Base-by-base conservation (phyloP, 2,329 filamentous ascomycete species). In the Bretziella fagacearum region DNA sequence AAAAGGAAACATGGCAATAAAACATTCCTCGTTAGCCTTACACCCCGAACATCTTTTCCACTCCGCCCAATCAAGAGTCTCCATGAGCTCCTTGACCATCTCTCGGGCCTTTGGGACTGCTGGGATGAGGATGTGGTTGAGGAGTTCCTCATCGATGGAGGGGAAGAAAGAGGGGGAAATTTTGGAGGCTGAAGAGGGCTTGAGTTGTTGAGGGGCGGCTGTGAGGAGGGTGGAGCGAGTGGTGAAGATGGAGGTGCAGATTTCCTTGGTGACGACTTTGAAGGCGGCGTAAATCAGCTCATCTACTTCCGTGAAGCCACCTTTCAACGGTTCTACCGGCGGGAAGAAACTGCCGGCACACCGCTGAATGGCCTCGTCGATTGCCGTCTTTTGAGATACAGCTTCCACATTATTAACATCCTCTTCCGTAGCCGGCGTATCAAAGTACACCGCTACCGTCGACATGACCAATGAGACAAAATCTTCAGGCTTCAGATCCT, bases 1-100 rank as follows among this genome's bases (percentile, higher is more conserved):
- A 56, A 68, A 62, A 0, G 76, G 77, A 75, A 75, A 81, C 55
- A 80, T 77, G 1, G 74, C 74, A n/a, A 79, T 62, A 39, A 73
- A 67, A 51, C 75, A 75, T 2, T 77, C 58, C 57, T 80, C 68
- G 37, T 72, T 65, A 6, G 64, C 62, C 0, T 54, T 57, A 55
- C 77, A 81, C 1, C 64, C 63, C 5, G 63, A 60, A 44, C 73
- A 74, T 43, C 68, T 63, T 53, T 73, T 77, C 74, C 74, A 80
- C 0, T 60, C 65, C 3, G 71, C 66, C 77, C 77, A 81, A 5
- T 64, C 63, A 2, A 81, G 61, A 48, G 68, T 69, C 1, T 58
- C 51, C 17, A 70, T 65, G 13, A 81, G 47, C 1, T 44, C 27
- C 13, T 47, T 52, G 6, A 61, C 44, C 5, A 54, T 44, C 15